phyloP scores from a whole-genome alignment of 768 basidiomycete species.

The Cystobasidium tubakii region DNA sequence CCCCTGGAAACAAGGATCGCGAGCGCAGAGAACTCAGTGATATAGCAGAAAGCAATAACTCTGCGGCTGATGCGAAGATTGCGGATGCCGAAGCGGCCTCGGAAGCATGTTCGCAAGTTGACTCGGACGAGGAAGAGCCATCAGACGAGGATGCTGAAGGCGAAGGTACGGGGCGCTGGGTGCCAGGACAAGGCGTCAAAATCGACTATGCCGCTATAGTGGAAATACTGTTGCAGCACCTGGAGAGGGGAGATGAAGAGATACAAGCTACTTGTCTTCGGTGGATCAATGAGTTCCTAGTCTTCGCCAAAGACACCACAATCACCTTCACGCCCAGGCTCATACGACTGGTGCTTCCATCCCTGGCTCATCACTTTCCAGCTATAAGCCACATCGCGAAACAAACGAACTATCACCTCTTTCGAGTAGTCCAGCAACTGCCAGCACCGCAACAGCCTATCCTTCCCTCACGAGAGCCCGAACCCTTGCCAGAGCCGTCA shows the following conservation, averaged over 20 bases:
- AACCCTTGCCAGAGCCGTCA: background rate
- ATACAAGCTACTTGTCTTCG: conserved; percentile 88
- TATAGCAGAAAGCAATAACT: conserved; percentile 5
- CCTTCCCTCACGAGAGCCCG: background rate
- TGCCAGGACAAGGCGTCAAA: conserved; percentile 85
- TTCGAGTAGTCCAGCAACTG: conserved; percentile 74
- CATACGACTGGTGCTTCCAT: conserved; percentile 85
- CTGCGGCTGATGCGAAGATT: too few relatives aligned
- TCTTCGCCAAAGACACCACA: conserved; percentile 82
- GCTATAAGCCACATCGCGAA: conserved; percentile 83
- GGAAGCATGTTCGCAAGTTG: conserved; percentile 31
- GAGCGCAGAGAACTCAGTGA: background rate
- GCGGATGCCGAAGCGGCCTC: conserved; percentile 39
- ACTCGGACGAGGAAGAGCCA: conserved; percentile 42
- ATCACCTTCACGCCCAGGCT: conserved; percentile 89
- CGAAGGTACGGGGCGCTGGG: conserved; percentile 60
- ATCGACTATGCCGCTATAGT: conserved; percentile 88
- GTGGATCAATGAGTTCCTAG: conserved; percentile 87
- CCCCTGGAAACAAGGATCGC: background rate
- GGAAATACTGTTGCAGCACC: conserved; percentile 81
- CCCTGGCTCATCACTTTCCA: conserved; percentile 81
- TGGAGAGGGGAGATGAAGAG: conserved; percentile 75
- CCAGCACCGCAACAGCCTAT: conserved; percentile 57
- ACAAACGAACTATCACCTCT: conserved; percentile 76
- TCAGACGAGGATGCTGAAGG: conserved; percentile 48